Conservation (phyloP, 176 grass and related monocot species). For the Aechmea fasciata region DNA sequence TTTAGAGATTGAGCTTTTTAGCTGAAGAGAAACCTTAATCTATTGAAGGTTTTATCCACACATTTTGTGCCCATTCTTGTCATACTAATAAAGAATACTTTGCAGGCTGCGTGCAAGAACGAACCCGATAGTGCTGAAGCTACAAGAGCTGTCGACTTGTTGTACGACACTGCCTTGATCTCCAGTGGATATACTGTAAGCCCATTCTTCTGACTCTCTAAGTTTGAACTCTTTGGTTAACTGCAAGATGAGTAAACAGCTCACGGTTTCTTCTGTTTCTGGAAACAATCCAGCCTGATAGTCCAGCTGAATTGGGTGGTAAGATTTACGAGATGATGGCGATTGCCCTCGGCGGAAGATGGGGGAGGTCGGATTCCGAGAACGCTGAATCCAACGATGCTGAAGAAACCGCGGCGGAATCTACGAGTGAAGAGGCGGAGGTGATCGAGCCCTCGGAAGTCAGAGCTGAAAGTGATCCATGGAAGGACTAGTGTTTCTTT, state of each 20-base stretch:
- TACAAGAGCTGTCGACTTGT: conserved; percentile 63
- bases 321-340: conserved; percentile 99
- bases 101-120: conserved; percentile 89
- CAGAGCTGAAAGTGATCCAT: conserved; percentile 73
- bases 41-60: neutral
- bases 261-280: conserved; percentile 4
- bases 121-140: conserved; percentile 76
- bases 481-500: conserved; percentile 47
- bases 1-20: too few species aligned
- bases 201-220: neutral
- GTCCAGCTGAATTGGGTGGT: conserved; percentile 77
- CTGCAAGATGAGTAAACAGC: neutral
- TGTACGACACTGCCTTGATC: conserved; percentile 92
- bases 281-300: conserved; percentile 49
- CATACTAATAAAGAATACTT: neutral
- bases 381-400: conserved; percentile 17
- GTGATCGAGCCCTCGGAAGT: conserved; percentile 80
- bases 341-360: conserved; percentile 83
- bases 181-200: conserved; percentile 97
- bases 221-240: neutral
- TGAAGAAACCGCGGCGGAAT: conserved; percentile 3
- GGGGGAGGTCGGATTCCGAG: conserved; percentile 46
- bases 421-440: conserved; percentile 20
- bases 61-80: conserved; percentile 5
- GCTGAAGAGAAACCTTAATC: neutral